Evolutionary conservation across 768 basidiomycete genomes (phyloP).

Genomic region (Auriscalpium vulgare): DNA sequence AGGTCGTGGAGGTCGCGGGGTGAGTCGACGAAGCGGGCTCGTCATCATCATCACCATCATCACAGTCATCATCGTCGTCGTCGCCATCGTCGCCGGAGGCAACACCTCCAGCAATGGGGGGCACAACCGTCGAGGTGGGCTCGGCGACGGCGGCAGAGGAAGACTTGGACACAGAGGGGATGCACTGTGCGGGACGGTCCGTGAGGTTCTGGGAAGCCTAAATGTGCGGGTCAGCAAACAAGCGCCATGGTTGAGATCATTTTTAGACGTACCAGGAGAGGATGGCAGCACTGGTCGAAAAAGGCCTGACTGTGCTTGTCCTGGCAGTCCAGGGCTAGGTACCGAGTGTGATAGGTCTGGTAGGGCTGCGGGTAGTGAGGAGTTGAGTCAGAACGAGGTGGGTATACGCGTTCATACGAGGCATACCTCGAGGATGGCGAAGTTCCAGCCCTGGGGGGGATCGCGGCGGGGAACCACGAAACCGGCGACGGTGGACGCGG

Average conservation of each 20-base stretch:
- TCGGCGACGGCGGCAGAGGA: constrained; percentile 7
- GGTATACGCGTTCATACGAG: neutral
- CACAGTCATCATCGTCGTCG: constrained; percentile 9
- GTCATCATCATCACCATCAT: constrained; percentile 7
- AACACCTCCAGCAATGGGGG: neutral
- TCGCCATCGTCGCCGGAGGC: constrained; percentile 11
- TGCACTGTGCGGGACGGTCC: constrained; percentile 46
- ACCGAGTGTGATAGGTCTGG: constrained; percentile 50
- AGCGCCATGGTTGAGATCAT: neutral
- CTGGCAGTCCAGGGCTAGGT: constrained; percentile 45
- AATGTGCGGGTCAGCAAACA: neutral
- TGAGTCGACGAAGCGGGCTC: constrained; percentile 3
- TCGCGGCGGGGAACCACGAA: constrained; percentile 30
- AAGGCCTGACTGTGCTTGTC: constrained; percentile 32
- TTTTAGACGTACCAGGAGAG: constrained; percentile 43
- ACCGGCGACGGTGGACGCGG: constrained; percentile 27
- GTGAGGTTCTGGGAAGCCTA: constrained; percentile 45
- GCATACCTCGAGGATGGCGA: constrained; percentile 37
- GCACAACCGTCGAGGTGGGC: constrained; percentile 1
- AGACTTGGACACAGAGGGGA: constrained; percentile 28
- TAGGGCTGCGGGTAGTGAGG: constrained; percentile 37
- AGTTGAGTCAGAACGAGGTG: neutral
- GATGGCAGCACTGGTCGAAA: constrained; percentile 67
- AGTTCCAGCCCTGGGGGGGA: constrained; percentile 37
- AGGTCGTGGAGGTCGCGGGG: neutral